phyloP scores from a whole-genome alignment of 1,284 basidiomycete genomes.

The Psilocybe mexicana region DNA sequence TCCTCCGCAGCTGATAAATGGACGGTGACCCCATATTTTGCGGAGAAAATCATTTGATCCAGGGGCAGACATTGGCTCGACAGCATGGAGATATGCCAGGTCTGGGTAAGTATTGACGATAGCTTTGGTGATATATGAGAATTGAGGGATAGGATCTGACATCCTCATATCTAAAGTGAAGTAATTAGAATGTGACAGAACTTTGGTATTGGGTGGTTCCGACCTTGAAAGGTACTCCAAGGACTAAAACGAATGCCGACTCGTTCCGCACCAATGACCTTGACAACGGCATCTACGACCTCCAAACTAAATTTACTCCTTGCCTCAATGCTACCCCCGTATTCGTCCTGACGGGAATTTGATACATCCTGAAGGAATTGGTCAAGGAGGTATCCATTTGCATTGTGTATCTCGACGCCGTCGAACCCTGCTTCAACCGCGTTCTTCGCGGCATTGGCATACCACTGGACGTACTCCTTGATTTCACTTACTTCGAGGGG shows the following conservation, averaged over 20 bases:
- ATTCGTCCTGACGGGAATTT: conserved; percentile 49
- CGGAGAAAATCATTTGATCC: conserved; percentile 39
- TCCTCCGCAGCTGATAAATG: conserved; percentile 53
- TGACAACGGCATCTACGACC: conserved; percentile 45
- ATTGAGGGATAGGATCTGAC: conserved; percentile 47
- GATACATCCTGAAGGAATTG: conserved; percentile 30
- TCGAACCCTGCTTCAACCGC: conserved; percentile 30
- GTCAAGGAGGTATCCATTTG: conserved; percentile 29
- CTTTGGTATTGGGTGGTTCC: background rate
- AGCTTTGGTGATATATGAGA: conserved; percentile 35
- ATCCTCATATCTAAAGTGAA: conserved; percentile 45
- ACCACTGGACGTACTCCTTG: conserved; percentile 22
- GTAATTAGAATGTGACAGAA: conserved; percentile 26
- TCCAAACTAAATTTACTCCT: conserved; percentile 47
- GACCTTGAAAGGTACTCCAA: conserved; percentile 43
- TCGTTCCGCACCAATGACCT: conserved; percentile 39
- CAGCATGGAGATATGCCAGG: conserved; percentile 59
- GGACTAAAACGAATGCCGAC: conserved; percentile 57
- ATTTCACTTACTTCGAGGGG: conserved; percentile 24
- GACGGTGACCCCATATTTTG: conserved; percentile 34
- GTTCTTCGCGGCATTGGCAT: conserved; percentile 26
- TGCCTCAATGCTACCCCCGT: conserved; percentile 55
- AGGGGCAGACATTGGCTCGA: conserved; percentile 40
- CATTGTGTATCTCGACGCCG: conserved; percentile 29
- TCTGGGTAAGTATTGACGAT: conserved; percentile 39